Conservation (phyloP, 2,329 filamentous ascomycete genomes). For the Apiospora rasikravindrae region DNA sequence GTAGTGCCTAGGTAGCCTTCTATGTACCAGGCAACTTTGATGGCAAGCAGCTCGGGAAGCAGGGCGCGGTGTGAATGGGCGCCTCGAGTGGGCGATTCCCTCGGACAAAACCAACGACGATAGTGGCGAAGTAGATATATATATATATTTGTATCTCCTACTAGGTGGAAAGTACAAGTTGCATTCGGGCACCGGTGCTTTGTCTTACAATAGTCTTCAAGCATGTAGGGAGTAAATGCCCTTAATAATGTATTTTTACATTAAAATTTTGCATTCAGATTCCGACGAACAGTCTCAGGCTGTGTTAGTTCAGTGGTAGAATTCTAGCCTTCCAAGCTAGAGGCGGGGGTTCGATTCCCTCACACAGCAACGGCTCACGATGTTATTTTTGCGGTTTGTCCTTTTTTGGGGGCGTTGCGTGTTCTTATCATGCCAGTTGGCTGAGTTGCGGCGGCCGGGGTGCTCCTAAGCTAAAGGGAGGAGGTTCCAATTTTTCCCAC, state of each 20-base stretch:
- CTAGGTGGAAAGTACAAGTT: neutral
- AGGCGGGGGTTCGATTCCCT: slow-evolving; percentile 15
- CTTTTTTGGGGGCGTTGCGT: neutral
- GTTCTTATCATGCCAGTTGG: neutral
- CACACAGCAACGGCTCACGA: neutral
- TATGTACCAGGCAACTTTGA: neutral
- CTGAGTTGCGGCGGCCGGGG: neutral
- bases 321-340: slow-evolving; percentile 16
- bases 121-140: no score
- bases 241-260: neutral
- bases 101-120: neutral
- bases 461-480: neutral
- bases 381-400: neutral
- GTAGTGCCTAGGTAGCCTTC: neutral
- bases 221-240: no score
- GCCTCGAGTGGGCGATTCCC: neutral
- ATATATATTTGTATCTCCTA: neutral
- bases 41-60: neutral
- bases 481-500: neutral
- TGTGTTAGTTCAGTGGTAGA: slow-evolving; percentile 17
- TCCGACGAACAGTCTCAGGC: neutral
- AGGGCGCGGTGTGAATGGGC: neutral
- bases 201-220: neutral
- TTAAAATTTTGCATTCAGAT: neutral
- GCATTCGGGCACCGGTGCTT: neutral